Percentiles rank a stretch among this genome's conserved stretches.
phyloP scores from a whole-genome alignment of 768 basidiomycete genomes.

The Leccinellum luteum region DNA sequence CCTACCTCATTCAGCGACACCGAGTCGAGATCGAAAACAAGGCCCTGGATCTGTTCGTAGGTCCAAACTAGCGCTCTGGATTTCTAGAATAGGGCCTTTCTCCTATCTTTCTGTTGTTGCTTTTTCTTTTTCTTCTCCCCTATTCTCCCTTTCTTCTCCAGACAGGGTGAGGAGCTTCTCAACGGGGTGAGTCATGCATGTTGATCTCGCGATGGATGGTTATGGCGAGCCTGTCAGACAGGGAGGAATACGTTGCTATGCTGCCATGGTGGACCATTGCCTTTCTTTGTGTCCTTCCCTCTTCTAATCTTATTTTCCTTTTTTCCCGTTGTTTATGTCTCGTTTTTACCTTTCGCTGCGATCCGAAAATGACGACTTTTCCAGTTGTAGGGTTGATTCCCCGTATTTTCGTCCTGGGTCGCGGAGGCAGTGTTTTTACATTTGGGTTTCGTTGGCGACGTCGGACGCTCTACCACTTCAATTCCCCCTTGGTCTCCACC shows the following conservation, averaged over 20 bases:
- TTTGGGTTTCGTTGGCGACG: not conserved
- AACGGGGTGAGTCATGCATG: not conserved
- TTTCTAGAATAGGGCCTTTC: not conserved
- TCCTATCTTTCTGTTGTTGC: not conserved
- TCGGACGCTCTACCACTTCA: not conserved
- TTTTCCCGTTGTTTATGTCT: not conserved
- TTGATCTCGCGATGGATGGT: not conserved
- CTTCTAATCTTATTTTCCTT: not conserved
- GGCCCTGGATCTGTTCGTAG: conserved; percentile 27
- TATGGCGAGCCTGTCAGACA: not conserved
- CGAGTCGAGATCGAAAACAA: conserved; percentile 22
- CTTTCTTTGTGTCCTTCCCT: not conserved
- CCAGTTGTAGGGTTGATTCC: not conserved
- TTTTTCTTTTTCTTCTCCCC: not conserved
- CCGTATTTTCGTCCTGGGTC: not conserved
- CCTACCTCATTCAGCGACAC: conserved; percentile 28
- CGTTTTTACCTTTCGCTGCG: not conserved
- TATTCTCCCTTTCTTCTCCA: not conserved
- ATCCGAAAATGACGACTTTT: not conserved
- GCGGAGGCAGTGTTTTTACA: not conserved
- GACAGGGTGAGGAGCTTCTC: not conserved
- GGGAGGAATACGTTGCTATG: not conserved
- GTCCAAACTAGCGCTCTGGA: conserved; percentile 10
- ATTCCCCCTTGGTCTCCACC: not conserved
- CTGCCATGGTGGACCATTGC: not conserved